Base-by-base conservation (phyloP, 768 basidiomycete genomes). In the Auricularia cornea region DNA sequence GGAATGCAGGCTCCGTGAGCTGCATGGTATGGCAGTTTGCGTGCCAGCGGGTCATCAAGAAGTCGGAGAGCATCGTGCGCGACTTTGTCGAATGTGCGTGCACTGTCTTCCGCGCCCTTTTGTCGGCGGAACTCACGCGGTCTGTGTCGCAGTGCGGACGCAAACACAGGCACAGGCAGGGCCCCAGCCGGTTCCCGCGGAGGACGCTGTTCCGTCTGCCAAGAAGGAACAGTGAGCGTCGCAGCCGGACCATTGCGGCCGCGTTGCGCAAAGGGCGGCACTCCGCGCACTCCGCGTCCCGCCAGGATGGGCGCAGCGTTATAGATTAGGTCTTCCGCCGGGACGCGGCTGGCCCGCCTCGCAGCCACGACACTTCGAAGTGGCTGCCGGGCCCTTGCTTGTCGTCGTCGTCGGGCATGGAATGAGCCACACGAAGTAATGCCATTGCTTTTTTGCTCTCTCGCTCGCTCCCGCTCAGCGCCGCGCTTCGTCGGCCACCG, bases 11-110 rank as follows among this genome's bases (percentile, higher is more conserved):
- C 12, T 90, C 93, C 12, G 89, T 99, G 64, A 93, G 92, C 68
- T 92, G 94, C 48, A 91, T 90, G 1, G 84, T 93, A 44, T 99
- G 96, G 96, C 90, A 94, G 70, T 92, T 97, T 86, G 90, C 93
- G 8, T 95, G 94, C 75, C 87, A 84, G 66, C 81, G 93, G 60
- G 89, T 93, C n/a, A 81, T 98, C 63, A 81, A 83, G 64, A 80
- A 87, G n/a, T 81, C 86, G 54, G 92, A 93, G 73, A 81, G 84
- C 28, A 79, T 88, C 4, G 85, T 88, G 62, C 88, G 83, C 71
- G 88, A 88, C 63, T 70, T 89, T 54, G 68, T 76, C 6, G 61
- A 3, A 12, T 28, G 54, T 57, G 54, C 54, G 54, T 57, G 23
- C 54, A 6, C 23, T 28, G n/a, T n/a, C n/a, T 3, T 10, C 23